phyloP scores from a whole-genome alignment of 2,329 filamentous ascomycete species.

The Sodiomyces alkalinus region DNA sequence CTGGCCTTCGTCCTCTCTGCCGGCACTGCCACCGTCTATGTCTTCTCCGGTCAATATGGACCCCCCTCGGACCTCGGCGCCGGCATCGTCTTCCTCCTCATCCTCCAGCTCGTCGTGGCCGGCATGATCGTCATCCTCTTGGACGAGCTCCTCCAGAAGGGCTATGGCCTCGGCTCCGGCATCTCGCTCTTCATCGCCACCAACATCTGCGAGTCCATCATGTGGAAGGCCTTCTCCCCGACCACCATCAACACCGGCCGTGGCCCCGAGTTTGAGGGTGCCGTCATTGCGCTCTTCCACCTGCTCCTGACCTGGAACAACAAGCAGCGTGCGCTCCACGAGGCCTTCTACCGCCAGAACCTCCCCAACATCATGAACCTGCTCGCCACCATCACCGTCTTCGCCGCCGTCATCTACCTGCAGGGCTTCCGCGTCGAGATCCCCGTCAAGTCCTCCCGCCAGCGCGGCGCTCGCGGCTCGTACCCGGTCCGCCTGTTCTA shows the following conservation, averaged over 20 bases:
- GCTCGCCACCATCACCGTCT: conserved; percentile 80
- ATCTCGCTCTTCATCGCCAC: conserved; percentile 99
- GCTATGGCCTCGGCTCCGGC: conserved; percentile 93
- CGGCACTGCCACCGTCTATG: conserved; percentile 94
- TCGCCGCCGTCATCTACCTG: conserved; percentile 96
- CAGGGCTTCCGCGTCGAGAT: conserved; percentile 99
- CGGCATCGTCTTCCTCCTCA: conserved; percentile 94
- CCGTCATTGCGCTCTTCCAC: conserved; percentile 95
- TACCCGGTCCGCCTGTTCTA: conserved; percentile 99
- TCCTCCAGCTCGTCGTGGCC: conserved; percentile 93
- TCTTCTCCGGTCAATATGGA: conserved; percentile 95
- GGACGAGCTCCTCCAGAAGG: conserved; percentile 98
- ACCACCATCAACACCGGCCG: conserved; percentile 98
- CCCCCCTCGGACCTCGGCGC: conserved; percentile 92
- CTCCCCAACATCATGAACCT: conserved; percentile 99
- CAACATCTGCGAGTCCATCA: conserved; percentile 99
- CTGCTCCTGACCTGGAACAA: conserved; percentile 96
- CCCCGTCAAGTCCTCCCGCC: conserved; percentile 96
- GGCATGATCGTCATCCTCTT: conserved; percentile 98
- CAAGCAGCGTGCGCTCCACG: conserved; percentile 96
- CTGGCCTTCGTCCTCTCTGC: conserved; percentile 96
- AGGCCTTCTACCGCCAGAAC: conserved; percentile 99
- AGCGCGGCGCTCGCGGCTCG: conserved; percentile 94
- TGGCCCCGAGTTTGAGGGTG: conserved; percentile 97
- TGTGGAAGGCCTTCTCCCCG: conserved; percentile 99